Conservation (phyloP, 176 grass and related monocot genomes). For the Avena atlantica region DNA sequence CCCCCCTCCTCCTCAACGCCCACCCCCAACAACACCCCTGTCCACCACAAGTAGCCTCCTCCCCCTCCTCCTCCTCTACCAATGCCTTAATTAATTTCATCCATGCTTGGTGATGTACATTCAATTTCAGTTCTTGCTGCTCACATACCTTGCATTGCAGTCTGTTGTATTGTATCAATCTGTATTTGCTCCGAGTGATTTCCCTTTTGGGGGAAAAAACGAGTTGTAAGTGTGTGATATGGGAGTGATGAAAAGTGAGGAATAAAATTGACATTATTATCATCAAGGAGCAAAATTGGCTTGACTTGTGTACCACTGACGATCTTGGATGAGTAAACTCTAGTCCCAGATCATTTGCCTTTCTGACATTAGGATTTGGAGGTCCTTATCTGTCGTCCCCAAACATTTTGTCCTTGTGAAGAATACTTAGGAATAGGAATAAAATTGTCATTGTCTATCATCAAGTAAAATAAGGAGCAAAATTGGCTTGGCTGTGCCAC, state of each 20-base stretch:
- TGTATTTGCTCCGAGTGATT: not conserved
- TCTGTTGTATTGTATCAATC: not conserved
- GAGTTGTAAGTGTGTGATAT: not conserved
- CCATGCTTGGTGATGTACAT: not conserved
- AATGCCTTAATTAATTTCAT: not conserved
- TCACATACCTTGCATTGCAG: conserved; percentile 16
- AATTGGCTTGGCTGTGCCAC: not conserved
- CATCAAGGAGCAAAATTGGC: conserved; percentile 9
- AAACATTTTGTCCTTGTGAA: not conserved
- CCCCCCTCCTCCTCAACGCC: not conserved
- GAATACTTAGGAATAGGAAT: too few relatives aligned
- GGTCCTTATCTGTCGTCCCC: not conserved
- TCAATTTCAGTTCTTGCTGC: not conserved
- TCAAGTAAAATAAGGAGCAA: not conserved
- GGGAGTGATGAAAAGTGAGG: not conserved
- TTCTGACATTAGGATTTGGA: conserved; percentile 7
- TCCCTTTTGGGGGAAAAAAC: not conserved
- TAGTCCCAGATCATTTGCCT: not conserved
- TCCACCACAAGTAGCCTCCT: conserved; percentile 42
- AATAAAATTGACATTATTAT: not conserved
- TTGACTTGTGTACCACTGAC: not conserved
- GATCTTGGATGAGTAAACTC: conserved; percentile 2
- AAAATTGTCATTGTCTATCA: too few relatives aligned
- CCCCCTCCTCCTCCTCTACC: not conserved
- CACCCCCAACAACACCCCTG: conserved; percentile 21